Conservation (phyloP, 2,329 filamentous ascomycete genomes). For the Reticulascus tulasneorum region DNA sequence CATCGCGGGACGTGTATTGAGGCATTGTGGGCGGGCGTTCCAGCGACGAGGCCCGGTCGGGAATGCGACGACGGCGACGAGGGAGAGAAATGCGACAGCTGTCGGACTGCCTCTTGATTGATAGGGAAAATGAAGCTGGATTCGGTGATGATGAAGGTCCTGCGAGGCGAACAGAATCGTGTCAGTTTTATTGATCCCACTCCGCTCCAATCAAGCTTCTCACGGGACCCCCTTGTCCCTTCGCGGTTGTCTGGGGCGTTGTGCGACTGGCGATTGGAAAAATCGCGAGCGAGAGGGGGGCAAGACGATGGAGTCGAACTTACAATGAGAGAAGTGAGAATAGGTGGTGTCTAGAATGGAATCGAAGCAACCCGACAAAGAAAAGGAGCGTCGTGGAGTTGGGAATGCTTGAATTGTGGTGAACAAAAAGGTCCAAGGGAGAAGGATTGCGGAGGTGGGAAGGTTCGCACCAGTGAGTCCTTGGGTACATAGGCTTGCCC, state of each 20-base stretch:
- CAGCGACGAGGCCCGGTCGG: conserved; percentile 12
- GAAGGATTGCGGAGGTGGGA: no score
- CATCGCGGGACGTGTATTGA: conserved; percentile 64
- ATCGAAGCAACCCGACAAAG: conserved; percentile 17
- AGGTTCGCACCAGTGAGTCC: no score
- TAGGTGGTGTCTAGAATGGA: conserved; percentile 14
- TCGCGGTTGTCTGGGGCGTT: conserved; percentile 13
- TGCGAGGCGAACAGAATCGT: conserved; percentile 13
- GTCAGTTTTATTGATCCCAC: conserved; percentile 16
- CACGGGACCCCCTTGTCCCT: no score
- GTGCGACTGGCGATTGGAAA: conserved; percentile 10
- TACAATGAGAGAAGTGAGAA: conserved; percentile 9
- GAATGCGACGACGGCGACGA: conserved; percentile 12
- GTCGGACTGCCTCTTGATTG: conserved; percentile 11
- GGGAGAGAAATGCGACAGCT: background rate
- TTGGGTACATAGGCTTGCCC: no score
- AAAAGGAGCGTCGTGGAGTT: conserved; percentile 13
- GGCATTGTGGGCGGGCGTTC: conserved; percentile 47
- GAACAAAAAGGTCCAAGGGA: conserved; percentile 11
- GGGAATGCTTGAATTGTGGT: conserved; percentile 12
- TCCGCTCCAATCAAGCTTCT: no score
- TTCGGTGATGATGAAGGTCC: conserved; percentile 10
- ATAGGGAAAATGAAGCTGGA: conserved; percentile 8
- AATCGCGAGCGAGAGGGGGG: conserved; percentile 10
- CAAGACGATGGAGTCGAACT: conserved; percentile 9